Evolutionary conservation across 768 basidiomycete species (phyloP), one percentile per base, ranked within the genome.

Genomic region (Mrakia gelida): DNA sequence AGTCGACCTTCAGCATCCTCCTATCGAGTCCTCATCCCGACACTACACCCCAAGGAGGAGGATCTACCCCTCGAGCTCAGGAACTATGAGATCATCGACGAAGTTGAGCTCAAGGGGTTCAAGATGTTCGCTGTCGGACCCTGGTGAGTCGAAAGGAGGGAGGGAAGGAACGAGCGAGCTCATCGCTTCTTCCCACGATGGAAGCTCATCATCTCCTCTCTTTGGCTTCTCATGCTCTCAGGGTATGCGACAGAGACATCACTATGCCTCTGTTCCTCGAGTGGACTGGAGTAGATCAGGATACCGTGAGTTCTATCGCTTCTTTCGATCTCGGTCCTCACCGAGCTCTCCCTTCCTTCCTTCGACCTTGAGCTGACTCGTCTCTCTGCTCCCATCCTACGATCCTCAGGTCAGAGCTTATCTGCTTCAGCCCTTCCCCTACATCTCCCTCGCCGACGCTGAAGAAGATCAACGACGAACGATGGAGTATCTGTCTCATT

Each of bases 101-200:
- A 70, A 38, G 67, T 70, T 2, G 67, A 70, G 38, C 67, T 70
- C 67, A 70, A 70, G 41, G 67, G 67, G 41, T 70, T 70, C 41
- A 70, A 70, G 38, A 13, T 41, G 38, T 70, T 70, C 13, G 67
- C 41, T 21, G 67, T 70, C 9, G 34, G 38, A 30, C 34, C 34
- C 4, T 70, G 67, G 67, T 70, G 38, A 41, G 67, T 70, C 38
- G 38, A 30, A n/a, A 1, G 8, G 30, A 9, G 30, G 11, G 65
- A 21, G 34, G 21, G 28, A 38, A 38, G 23, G 30, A 21, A 16
- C 16, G 65, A 38, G 34, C 38, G 65, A 67, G 65, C 65, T 67
- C 65, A 38, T 32, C 49, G 16, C 61, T 32, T 32, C 61, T 23
- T 62, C n/a, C n/a, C 0, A 2, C n/a, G 61, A 62, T 32, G n/a